Base-by-base conservation (phyloP, 1,284 basidiomycete species). In the Exobasidium rhododendri region DNA sequence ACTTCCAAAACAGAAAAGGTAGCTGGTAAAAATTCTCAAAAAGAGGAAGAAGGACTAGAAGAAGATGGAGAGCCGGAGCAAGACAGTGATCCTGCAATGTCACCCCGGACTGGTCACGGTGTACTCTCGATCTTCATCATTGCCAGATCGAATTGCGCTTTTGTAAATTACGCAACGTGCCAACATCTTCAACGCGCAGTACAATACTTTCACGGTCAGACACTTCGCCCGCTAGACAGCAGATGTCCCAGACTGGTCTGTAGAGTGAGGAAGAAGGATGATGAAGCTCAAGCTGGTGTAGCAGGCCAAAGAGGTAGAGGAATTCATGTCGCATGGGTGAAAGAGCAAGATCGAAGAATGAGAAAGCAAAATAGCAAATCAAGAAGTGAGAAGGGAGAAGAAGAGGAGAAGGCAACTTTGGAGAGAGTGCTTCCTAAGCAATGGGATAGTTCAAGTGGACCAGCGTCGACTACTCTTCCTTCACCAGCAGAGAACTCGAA, bases 91-190 rank as follows among this genome's bases (percentile, higher is more conserved):
- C 24, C 26, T 1, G 1, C 35, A n/a, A 17, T 32, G 24, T 40
- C 35, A 40, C 35, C 35, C 7, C 7, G 10, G 17, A 20, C 47
- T 24, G 47, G 20, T 24, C 80, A 82, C 29, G 91, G 91, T 4
- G 87, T 97, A 2, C 80, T 89, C 2, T 93, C 90, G 24, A 88
- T 98, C 67, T 96, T 94, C 82, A 85, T 94, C 61, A 97, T 98
- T 71, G 86, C 89, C 20, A 86, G 92, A 24, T 94, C 92, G 2
- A 92, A 88, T 71, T 97, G 94, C 79, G 91, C 91, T 2, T 97
- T 97, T 75, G 86, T 96, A 79, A 97, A 97, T 78, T 93, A 89
- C 73, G 85, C 86, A 53, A 85, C 84, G 0, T 85, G 88, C 69
- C 81, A 75, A 1, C 83, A 88, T 64, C 83, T 97, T 30, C 82